Conservation (phyloP, 2,329 filamentous ascomycete species). For the Periconia digitata region DNA sequence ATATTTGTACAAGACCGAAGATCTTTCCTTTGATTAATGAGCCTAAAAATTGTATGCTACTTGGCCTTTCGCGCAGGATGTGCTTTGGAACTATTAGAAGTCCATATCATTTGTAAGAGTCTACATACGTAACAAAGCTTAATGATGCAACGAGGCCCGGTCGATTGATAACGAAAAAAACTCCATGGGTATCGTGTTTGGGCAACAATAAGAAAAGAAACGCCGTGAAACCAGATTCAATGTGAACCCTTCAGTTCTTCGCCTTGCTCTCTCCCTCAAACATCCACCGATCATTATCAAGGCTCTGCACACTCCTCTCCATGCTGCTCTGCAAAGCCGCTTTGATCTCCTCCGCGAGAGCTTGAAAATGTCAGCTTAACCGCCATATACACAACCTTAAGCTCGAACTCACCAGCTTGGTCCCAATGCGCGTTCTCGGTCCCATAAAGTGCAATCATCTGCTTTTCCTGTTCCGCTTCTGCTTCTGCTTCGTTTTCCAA, state of each 20-base stretch:
- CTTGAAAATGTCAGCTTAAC: constrained; percentile 2
- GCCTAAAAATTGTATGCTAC: too few relatives aligned
- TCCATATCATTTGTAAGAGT: too few relatives aligned
- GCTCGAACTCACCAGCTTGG: constrained; percentile 12
- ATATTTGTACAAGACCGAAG: too few relatives aligned
- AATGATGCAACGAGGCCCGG: too few relatives aligned
- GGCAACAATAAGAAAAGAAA: too few relatives aligned
- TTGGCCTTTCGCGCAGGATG: too few relatives aligned
- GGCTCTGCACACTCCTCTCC: constrained; percentile 68
- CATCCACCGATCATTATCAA: constrained; percentile 90
- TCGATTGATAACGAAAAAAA: too few relatives aligned
- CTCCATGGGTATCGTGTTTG: constrained; percentile 10
- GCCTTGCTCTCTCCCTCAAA: constrained; percentile 65
- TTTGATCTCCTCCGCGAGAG: constrained; percentile 45
- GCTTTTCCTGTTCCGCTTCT: constrained; percentile 36
- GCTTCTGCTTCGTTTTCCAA: constrained; percentile 27
- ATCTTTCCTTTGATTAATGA: too few relatives aligned
- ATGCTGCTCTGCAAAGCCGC: constrained; percentile 63
- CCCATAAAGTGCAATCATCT: constrained; percentile 36
- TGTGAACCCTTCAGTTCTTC: background rate
- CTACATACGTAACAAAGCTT: too few relatives aligned
- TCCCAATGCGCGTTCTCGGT: constrained; percentile 36
- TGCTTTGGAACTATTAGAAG: too few relatives aligned
- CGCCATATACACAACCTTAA: background rate
- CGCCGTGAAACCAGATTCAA: background rate